Evolutionary conservation across 768 basidiomycete species (phyloP).

Genomic region (Lentinula raphanica): DNA sequence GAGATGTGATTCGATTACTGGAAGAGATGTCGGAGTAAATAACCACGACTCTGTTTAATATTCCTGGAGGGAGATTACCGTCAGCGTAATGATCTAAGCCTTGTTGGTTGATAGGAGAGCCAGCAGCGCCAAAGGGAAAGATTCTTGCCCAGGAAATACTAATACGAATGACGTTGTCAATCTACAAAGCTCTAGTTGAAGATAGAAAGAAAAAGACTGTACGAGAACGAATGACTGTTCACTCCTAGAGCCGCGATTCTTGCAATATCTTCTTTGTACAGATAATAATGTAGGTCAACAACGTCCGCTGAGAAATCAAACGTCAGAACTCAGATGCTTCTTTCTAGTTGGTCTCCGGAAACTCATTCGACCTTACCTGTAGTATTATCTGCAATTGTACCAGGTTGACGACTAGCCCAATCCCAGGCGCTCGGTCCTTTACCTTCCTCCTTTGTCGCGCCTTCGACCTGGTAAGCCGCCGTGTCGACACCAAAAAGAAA

Average conservation of each 20-base stretch:
- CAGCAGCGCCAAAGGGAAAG: conserved; percentile 42
- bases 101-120: conserved; percentile 44
- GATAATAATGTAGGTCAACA: conserved; percentile 45
- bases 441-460: conserved; percentile 44
- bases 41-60: not conserved
- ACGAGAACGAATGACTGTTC: conserved; percentile 52
- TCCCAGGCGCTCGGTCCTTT: conserved; percentile 47
- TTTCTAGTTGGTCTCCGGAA: too few relatives aligned
- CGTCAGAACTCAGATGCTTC: too few relatives aligned
- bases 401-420: conserved; percentile 40
- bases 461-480: conserved; percentile 50
- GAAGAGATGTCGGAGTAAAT: not conserved
- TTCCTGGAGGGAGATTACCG: conserved; percentile 20
- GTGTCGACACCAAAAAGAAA: conserved; percentile 51
- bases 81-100: conserved; percentile 43
- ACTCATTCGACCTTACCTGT: conserved; percentile 38
- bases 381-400: conserved; percentile 36
- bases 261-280: conserved; percentile 48
- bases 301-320: too few relatives aligned
- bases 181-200: not conserved
- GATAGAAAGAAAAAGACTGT: conserved; percentile 7
- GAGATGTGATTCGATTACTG: conserved; percentile 44
- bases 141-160: conserved; percentile 50
- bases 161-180: too few relatives aligned
- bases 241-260: conserved; percentile 44